Evolutionary conservation across 2,329 filamentous ascomycete species (phyloP).

Genomic region (Botrytis porri): DNA sequence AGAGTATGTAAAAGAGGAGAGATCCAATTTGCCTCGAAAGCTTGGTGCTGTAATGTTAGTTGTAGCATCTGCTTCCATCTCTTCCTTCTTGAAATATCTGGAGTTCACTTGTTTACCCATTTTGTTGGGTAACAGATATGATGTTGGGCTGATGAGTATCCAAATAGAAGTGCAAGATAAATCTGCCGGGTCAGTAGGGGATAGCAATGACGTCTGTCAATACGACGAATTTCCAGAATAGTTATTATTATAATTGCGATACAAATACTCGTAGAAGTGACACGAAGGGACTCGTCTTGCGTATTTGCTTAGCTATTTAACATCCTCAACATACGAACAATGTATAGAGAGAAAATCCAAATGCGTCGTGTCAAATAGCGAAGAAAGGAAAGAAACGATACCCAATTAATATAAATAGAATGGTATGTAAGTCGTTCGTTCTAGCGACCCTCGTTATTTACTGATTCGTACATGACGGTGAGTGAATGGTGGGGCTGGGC

Average conservation of each 20-base stretch:
- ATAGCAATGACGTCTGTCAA: conserved; percentile 1
- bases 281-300: neutral
- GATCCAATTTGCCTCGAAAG: conserved; percentile 33
- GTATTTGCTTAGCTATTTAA: no score
- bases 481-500: conserved; percentile 31
- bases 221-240: neutral
- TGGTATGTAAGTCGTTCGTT: conserved; percentile 14
- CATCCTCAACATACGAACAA: neutral
- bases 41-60: conserved; percentile 21
- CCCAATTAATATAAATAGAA: neutral
- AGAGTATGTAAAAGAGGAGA: conserved; percentile 29
- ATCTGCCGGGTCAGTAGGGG: conserved; percentile 5
- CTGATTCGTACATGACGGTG: conserved; percentile 11
- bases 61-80: neutral
- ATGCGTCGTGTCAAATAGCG: conserved; percentile 6
- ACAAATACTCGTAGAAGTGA: neutral
- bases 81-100: neutral
- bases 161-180: neutral
- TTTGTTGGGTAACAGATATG: neutral
- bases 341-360: neutral
- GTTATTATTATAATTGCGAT: neutral
- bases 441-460: conserved; percentile 18
- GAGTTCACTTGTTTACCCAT: conserved; percentile 8
- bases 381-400: conserved; percentile 20
- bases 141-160: neutral